phyloP scores from a whole-genome alignment of 352 stramenopile species.

The Globisporangium rhizosaccharum region DNA sequence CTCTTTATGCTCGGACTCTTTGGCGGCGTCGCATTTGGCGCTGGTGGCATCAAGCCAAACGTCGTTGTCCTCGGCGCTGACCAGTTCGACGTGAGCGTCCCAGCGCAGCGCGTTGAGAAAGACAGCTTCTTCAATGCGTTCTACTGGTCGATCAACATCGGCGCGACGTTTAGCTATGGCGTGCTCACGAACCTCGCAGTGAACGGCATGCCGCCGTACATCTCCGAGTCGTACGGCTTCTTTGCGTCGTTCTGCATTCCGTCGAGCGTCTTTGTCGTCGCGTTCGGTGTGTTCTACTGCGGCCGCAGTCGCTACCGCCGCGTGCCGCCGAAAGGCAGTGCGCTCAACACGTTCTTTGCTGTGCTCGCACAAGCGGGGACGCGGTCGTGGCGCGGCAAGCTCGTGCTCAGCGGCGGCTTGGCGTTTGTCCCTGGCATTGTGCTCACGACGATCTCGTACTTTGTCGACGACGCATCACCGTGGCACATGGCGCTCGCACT shows the following conservation, averaged over 20 bases:
- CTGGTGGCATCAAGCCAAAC: constrained; percentile 73
- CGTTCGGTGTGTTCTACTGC: constrained; percentile 74
- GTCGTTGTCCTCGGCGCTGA: constrained; percentile 74
- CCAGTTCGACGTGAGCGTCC: constrained; percentile 76
- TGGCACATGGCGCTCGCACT: constrained; percentile 64
- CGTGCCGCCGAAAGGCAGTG: constrained; percentile 71
- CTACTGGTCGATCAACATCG: constrained; percentile 92
- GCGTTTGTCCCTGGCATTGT: constrained; percentile 72
- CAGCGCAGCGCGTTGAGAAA: constrained; percentile 64
- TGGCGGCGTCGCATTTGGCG: constrained; percentile 63
- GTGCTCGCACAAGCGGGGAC: constrained; percentile 59
- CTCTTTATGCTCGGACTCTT: constrained; percentile 84
- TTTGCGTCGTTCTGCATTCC: constrained; percentile 87
- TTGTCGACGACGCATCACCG: constrained; percentile 42
- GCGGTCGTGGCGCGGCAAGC: constrained; percentile 46
- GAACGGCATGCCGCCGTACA: constrained; percentile 82
- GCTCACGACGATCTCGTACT: constrained; percentile 77
- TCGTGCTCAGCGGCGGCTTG: constrained; percentile 70
- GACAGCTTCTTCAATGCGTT: constrained; percentile 93
- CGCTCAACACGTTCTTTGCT: constrained; percentile 62
- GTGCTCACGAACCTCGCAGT: constrained; percentile 88
- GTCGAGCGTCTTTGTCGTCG: constrained; percentile 71
- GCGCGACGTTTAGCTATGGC: constrained; percentile 88
- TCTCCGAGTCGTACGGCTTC: constrained; percentile 81
- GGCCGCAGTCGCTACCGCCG: constrained; percentile 58